Evolutionary conservation across 83 land plant genomes (phyloP), one percentile per base, ranked within the genome.

Genomic region (Picea abies): DNA sequence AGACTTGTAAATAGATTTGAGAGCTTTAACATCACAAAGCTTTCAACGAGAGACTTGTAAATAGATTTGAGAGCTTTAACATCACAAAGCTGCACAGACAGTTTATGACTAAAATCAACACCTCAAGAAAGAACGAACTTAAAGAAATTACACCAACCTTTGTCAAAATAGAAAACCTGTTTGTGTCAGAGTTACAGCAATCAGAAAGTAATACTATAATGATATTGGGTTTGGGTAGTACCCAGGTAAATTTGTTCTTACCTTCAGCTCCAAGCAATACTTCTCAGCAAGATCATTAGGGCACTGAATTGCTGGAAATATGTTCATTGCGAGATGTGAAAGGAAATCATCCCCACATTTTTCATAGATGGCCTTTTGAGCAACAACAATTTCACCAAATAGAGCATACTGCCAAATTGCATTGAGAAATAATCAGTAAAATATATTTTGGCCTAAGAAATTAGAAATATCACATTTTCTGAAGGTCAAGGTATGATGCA

Each of bases 321-420:
- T 88, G 83, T 91, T 90, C 23, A 91, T 88, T 10, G 93, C 92
- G 79, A 96, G 88, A 78, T 90, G 88, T 63, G 83, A 67, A 41
- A 98, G 86, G 80, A 98, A 98, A 32, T 96, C 94, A 81, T 94
- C 80, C 0, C 99, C 98, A 82, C 96, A 92, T 52, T 90, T 93
- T 84, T 98, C 99, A 87, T 94, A 96, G 87, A 98, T 92, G 37
- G 93, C 90, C 83, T 91, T 98, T 76, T 96, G 99, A 71, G 96
- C 97, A 60, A 82, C 12, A 20, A 94, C 97, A 63, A 98, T 96
- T 83, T 98, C 99, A 72, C 96, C 93, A 83, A 98, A 92, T 60
- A 98, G 87, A 63, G 90, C 29, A 81, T 87, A 85, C 99, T 97
- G 91, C 81, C 69, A 85, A 67, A 77, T 73, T 76, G 23, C 32